phyloP scores from a whole-genome alignment of 768 basidiomycete genomes.

The Favolaschia claudopus region DNA sequence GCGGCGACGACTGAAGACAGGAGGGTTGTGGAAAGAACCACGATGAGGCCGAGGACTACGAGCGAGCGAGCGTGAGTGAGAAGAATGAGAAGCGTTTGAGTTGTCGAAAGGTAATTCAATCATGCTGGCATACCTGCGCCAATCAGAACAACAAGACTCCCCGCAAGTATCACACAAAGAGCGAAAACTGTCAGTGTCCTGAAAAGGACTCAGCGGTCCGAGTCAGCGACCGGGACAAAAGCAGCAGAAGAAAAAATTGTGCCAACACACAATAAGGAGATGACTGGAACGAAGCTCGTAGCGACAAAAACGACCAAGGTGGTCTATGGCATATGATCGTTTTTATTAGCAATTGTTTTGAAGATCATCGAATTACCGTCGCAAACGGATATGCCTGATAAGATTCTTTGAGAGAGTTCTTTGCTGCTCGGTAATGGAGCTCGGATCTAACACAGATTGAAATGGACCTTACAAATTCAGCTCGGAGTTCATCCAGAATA shows the following conservation, averaged over 20 bases:
- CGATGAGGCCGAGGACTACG: neutral
- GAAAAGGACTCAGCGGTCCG: neutral
- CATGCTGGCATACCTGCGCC: neutral
- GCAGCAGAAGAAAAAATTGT: neutral
- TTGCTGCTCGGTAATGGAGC: neutral
- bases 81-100: no score
- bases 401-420: neutral
- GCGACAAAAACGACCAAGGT: neutral
- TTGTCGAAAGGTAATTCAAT: no score
- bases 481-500: no score
- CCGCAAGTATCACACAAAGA: neutral
- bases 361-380: neutral
- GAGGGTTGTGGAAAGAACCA: neutral
- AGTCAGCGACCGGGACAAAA: neutral
- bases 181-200: constrained; percentile 2
- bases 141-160: neutral
- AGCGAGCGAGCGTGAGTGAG: neutral
- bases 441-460: neutral
- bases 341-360: neutral
- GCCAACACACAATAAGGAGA: neutral
- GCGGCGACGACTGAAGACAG: neutral
- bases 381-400: constrained; percentile 1
- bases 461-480: neutral
- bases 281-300: neutral
- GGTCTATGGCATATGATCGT: neutral